Conservation (phyloP, 163 green algal species). For the Smithsoniella earleae region DNA sequence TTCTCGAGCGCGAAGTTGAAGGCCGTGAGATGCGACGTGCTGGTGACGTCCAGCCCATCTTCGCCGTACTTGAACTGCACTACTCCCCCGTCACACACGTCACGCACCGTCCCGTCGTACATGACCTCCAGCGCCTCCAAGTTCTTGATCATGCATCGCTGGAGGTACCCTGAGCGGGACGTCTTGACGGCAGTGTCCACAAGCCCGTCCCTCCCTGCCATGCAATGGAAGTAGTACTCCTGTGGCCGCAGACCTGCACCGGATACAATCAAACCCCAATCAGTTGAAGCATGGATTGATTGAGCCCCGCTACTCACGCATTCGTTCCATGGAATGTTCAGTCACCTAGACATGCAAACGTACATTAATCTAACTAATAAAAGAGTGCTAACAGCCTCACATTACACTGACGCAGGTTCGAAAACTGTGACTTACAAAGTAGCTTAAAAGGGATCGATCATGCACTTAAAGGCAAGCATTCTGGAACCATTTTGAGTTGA, state of each 20-base stretch:
- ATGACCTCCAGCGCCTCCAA: slow-evolving; percentile 78
- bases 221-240: slow-evolving; percentile 99
- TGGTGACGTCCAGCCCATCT: slow-evolving; percentile 81
- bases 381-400: too few species aligned
- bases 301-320: too few species aligned
- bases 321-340: too few species aligned
- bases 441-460: too few species aligned
- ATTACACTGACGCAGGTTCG: too few species aligned
- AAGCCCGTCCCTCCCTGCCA: slow-evolving; percentile 91
- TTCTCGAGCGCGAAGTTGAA: slow-evolving; percentile 33
- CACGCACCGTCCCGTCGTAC: slow-evolving; percentile 87
- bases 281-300: too few species aligned
- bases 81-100: slow-evolving; percentile 71
- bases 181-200: slow-evolving; percentile 98
- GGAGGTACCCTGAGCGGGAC: slow-evolving; percentile 70
- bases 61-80: slow-evolving; percentile 91
- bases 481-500: too few species aligned
- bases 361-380: too few species aligned
- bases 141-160: slow-evolving; percentile 85
- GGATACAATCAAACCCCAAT: too few species aligned
- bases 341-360: too few species aligned
- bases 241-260: slow-evolving; percentile 61
- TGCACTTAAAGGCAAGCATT: too few species aligned
- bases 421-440: too few species aligned
- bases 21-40: slow-evolving; percentile 32